These are phyloP conservation scores for Geranium brycei DNA, from an alignment of 345 rosid genomes.

Conservation along the genomic window DNA sequence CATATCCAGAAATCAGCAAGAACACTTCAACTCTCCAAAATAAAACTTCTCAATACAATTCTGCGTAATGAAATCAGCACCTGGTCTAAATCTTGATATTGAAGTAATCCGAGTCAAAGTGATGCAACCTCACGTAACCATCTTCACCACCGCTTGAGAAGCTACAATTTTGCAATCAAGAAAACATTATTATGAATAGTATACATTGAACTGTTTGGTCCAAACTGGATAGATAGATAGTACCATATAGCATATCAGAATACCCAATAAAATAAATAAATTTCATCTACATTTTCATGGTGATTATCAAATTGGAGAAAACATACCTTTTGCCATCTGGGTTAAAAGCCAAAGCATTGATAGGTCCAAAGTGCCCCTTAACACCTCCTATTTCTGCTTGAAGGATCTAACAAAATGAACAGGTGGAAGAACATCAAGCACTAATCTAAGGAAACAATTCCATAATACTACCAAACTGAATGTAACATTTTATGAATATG, in stretches of 20 bases:
- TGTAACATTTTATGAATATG: neutral
- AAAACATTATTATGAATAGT: neutral
- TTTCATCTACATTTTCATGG: too few relatives aligned
- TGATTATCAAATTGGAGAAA: neutral
- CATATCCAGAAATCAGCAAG: too few relatives aligned
- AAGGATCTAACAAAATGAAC: slow-evolving; percentile 34
- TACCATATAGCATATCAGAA: too few relatives aligned
- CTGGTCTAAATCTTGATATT: slow-evolving; percentile 42
- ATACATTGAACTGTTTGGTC: too few relatives aligned
- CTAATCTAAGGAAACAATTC: neutral
- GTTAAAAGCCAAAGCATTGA: slow-evolving; percentile 86
- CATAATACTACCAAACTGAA: neutral
- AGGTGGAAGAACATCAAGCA: neutral
- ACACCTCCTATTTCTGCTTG: slow-evolving; percentile 93
- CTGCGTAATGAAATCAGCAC: too few relatives aligned
- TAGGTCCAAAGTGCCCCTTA: slow-evolving; percentile 96
- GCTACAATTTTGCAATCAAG: slow-evolving; percentile 21
- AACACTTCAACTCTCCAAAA: too few relatives aligned
- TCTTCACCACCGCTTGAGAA: slow-evolving; percentile 98
- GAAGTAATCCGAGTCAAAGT: slow-evolving; percentile 79
- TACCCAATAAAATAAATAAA: too few relatives aligned
- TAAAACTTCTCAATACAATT: too few relatives aligned
- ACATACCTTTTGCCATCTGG: slow-evolving; percentile 88
- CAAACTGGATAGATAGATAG: too few relatives aligned
- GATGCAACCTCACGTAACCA: slow-evolving; percentile 90